These are phyloP conservation scores for Cercophora newfieldiana DNA, from an alignment of 495 filamentous ascomycete species.

Conservation along the genomic window DNA sequence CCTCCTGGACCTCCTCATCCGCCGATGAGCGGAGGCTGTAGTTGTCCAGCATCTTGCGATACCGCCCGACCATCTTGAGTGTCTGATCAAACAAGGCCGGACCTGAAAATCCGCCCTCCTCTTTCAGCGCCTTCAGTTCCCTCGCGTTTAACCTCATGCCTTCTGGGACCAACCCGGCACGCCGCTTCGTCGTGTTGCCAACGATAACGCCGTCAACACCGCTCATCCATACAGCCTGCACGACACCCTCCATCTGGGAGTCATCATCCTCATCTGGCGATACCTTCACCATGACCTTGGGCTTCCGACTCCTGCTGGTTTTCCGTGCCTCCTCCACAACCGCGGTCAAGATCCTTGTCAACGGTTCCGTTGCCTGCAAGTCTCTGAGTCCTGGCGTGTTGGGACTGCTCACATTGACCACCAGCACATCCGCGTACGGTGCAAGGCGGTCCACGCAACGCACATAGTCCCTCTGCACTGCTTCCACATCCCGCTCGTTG, in stretches of 20 bases:
- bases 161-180: constrained; percentile 65
- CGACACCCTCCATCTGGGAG: constrained; percentile 80
- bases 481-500: constrained; percentile 76
- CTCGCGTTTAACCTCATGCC: constrained; percentile 61
- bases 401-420: constrained; percentile 95
- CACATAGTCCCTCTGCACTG: constrained; percentile 82
- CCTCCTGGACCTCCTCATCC: constrained; percentile 18
- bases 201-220: constrained; percentile 95
- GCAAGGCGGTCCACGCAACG: constrained; percentile 80
- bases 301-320: constrained; percentile 68
- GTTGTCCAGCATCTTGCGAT: constrained; percentile 70
- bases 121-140: constrained; percentile 66
- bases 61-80: constrained; percentile 70
- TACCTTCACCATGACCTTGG: constrained; percentile 94
- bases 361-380: constrained; percentile 76
- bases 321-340: constrained; percentile 76
- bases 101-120: constrained; percentile 88
- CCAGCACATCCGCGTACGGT: constrained; percentile 86
- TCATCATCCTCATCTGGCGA: constrained; percentile 89
- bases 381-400: constrained; percentile 89
- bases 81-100: constrained; percentile 82
- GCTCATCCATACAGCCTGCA: constrained; percentile 76
- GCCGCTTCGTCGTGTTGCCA: constrained; percentile 91
- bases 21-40: constrained; percentile 32
- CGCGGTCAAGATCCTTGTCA: constrained; percentile 74